Percentiles rank a stretch among this genome's conserved stretches.
phyloP scores from a whole-genome alignment of 139 green algal species.

The Chlamydomonas incerta region DNA sequence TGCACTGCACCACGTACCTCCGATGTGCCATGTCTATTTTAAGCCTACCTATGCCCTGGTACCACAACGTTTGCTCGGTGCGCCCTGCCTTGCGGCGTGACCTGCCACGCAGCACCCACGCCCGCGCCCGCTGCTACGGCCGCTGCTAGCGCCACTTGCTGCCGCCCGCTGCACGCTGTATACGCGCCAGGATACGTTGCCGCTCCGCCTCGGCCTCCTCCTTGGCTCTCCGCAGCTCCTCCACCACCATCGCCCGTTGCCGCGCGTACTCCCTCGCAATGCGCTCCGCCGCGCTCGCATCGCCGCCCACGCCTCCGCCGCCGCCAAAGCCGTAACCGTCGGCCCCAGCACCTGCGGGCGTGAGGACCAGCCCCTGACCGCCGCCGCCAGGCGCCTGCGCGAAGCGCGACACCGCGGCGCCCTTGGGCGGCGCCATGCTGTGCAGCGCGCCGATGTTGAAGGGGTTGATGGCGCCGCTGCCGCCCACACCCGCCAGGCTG shows the following conservation, averaged over 20 bases:
- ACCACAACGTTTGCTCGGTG: too few species aligned
- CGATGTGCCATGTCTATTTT: too few species aligned
- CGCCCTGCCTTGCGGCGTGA: too few species aligned
- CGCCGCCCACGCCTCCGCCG: background rate
- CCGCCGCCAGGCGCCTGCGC: background rate
- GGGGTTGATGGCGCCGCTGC: slow-evolving; percentile 1
- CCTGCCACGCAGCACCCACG: too few species aligned
- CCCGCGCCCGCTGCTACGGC: too few species aligned
- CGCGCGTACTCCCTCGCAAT: slow-evolving; percentile 52
- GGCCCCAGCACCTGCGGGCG: background rate
- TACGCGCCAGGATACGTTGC: slow-evolving; percentile 48
- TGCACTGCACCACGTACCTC: too few species aligned
- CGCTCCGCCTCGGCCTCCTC: slow-evolving; percentile 53
- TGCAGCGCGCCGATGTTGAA: slow-evolving; percentile 36
- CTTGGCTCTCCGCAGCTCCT: slow-evolving; percentile 53
- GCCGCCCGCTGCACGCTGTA: slow-evolving; percentile 33
- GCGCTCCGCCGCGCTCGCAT: background rate
- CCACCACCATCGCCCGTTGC: slow-evolving; percentile 47
- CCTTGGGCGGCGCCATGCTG: background rate
- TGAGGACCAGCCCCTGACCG: background rate
- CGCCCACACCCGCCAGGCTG: background rate
- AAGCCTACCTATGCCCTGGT: too few species aligned
- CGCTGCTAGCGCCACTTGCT: slow-evolving; percentile 23
- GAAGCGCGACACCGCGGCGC: background rate
- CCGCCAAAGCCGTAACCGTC: too few species aligned